A percentile compares a stretch with the other conserved stretches of the same genome.
phyloP scores from a whole-genome alignment of 2,329 filamentous ascomycete species.

The Colletotrichum zoysiae region DNA sequence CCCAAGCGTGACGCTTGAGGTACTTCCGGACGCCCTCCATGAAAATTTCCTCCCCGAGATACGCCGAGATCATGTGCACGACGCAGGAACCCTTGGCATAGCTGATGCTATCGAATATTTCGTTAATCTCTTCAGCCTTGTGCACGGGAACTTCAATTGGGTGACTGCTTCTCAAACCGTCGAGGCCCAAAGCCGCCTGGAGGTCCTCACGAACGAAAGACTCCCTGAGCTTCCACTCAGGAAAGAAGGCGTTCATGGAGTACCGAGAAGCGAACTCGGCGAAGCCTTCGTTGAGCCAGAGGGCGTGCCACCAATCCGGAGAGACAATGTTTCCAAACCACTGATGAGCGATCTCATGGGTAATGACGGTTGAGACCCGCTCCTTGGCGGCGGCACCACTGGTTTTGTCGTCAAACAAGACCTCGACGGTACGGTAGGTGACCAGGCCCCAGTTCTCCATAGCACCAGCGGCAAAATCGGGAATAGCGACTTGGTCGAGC shows the following conservation, averaged over 20 bases:
- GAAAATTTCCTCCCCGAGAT: slow-evolving; percentile 92
- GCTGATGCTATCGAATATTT: slow-evolving; percentile 98
- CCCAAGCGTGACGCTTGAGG: slow-evolving; percentile 96
- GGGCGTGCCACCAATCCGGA: slow-evolving; percentile 98
- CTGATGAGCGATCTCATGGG: slow-evolving; percentile 96
- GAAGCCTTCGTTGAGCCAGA: slow-evolving; percentile 97
- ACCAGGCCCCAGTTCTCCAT: slow-evolving; percentile 96
- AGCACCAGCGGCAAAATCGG: slow-evolving; percentile 93
- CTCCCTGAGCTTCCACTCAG: slow-evolving; percentile 99
- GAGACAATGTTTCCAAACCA: slow-evolving; percentile 99
- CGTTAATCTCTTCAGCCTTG: slow-evolving; percentile 94
- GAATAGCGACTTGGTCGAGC: slow-evolving; percentile 97
- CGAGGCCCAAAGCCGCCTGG: slow-evolving; percentile 86
- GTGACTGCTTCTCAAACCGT: slow-evolving; percentile 93
- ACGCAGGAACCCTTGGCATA: slow-evolving; percentile 98
- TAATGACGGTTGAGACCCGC: slow-evolving; percentile 93
- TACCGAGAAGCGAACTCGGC: slow-evolving; percentile 68
- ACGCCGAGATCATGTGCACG: slow-evolving; percentile 96
- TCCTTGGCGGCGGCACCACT: slow-evolving; percentile 92
- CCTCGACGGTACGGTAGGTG: slow-evolving; percentile 92
- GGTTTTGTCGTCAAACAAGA: slow-evolving; percentile 91
- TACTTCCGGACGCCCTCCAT: slow-evolving; percentile 92
- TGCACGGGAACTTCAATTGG: slow-evolving; percentile 97
- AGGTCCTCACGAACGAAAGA: slow-evolving; percentile 94
- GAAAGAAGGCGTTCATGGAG: slow-evolving; percentile 94